Conservation (phyloP, 2,329 filamentous ascomycete genomes). For the Monosporascus sp. region DNA sequence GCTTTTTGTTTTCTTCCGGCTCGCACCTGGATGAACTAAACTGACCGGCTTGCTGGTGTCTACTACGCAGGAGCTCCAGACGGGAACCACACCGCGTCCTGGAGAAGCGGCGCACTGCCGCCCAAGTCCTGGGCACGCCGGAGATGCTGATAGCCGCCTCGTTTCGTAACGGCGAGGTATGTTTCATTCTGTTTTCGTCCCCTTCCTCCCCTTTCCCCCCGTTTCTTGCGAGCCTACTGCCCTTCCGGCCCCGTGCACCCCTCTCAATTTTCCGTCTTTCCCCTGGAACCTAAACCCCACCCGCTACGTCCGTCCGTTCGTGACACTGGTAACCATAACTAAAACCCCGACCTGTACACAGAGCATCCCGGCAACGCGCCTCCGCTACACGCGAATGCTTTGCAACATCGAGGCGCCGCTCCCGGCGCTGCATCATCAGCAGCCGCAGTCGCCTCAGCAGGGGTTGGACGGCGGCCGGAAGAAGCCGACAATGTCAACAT, state of each 20-base stretch:
- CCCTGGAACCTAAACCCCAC: neutral
- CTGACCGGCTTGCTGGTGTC: neutral
- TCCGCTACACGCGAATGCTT: constrained; percentile 51
- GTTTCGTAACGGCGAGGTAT: constrained; percentile 48
- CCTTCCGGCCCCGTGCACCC: neutral
- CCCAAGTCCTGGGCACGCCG: constrained; percentile 50
- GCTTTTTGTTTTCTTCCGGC: neutral
- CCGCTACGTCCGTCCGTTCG: neutral
- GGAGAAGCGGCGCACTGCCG: constrained; percentile 44
- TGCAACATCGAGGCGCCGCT: constrained; percentile 42
- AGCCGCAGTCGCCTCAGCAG: constrained; percentile 3
- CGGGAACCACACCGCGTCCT: constrained; percentile 36
- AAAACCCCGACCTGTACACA: constrained; percentile 18
- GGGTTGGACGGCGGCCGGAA: constrained; percentile 8
- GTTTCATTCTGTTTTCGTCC: constrained; percentile 18
- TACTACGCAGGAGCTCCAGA: constrained; percentile 2
- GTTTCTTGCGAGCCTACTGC: neutral
- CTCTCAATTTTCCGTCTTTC: neutral
- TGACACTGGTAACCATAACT: neutral
- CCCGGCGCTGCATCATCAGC: constrained; percentile 7
- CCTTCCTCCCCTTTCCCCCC: neutral
- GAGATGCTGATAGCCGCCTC: constrained; percentile 57
- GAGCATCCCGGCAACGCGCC: constrained; percentile 51
- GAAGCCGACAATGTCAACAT: neutral
- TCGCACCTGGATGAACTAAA: neutral